These are phyloP conservation scores for Boletellus dicymbophilus DNA, from an alignment of 1,284 basidiomycete genomes.

Conservation along the genomic window DNA sequence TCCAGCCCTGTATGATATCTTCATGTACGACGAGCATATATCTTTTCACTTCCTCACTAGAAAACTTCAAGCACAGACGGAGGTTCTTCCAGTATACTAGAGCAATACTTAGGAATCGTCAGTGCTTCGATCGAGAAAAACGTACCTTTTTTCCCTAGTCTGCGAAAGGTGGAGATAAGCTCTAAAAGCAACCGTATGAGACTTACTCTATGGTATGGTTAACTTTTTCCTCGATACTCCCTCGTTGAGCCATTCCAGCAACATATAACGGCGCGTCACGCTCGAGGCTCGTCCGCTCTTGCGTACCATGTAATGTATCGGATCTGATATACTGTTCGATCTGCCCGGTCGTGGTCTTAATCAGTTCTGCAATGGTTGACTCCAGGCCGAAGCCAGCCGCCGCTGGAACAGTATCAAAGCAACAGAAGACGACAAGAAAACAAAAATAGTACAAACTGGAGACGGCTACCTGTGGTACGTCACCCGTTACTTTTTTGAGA, in stretches of 20 bases:
- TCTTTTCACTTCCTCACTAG: background rate
- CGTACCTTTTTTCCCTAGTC: background rate
- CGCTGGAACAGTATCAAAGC: background rate
- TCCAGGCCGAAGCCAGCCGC: background rate
- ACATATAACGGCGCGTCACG: background rate
- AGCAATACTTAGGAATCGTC: background rate
- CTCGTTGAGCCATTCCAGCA: constrained; percentile 1
- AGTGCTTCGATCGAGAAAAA: background rate
- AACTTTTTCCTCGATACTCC: background rate
- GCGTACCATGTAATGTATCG: background rate
- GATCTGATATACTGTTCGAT: background rate
- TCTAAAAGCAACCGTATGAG: too few species aligned
- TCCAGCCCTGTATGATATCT: background rate
- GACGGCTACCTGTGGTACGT: background rate
- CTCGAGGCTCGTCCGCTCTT: background rate
- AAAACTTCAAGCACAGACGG: background rate
- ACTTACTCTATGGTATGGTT: background rate
- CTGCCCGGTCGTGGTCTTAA: background rate
- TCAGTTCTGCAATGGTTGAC: background rate
- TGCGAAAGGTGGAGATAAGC: too few species aligned
- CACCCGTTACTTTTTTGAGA: background rate
- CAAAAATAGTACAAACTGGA: background rate
- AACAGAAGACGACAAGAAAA: background rate
- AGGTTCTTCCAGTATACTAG: background rate
- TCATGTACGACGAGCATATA: background rate